phyloP scores from a whole-genome alignment of 257 asterid species.

The Schizonepeta tenuifolia region DNA sequence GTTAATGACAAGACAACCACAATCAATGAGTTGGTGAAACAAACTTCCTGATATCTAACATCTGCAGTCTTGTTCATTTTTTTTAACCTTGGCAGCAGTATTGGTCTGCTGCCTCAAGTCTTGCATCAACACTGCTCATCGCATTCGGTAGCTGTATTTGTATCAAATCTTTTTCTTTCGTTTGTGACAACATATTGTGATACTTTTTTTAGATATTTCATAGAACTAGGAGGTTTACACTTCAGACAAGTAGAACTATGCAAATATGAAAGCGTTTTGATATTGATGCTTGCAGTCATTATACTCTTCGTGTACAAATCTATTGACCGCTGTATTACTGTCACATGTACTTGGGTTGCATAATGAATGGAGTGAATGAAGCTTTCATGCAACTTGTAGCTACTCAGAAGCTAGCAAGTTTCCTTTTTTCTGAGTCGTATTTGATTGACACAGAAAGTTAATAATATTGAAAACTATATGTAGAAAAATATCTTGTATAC shows the following conservation, averaged over 20 bases:
- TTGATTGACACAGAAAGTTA: background rate
- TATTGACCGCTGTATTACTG: background rate
- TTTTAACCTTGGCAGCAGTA: constrained; percentile 16
- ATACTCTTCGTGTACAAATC: background rate
- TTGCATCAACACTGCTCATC: background rate
- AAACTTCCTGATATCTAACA: background rate
- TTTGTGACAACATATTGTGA: background rate
- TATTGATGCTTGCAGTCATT: background rate
- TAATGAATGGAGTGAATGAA: background rate
- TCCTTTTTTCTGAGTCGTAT: background rate
- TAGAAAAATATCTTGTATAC: background rate
- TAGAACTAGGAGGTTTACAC: background rate
- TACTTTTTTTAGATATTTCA: background rate
- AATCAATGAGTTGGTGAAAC: background rate
- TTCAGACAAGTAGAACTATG: background rate
- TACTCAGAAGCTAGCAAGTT: background rate
- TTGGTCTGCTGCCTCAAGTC: constrained; percentile 6
- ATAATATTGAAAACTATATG: background rate
- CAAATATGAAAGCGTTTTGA: background rate
- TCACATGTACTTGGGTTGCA: background rate
- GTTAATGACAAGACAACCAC: background rate
- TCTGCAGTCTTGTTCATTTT: background rate
- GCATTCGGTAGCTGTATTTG: background rate
- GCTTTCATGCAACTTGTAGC: background rate
- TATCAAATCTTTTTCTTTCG: background rate